Base-by-base conservation (phyloP, 2,329 filamentous ascomycete species). In the Botrytis squamosa region DNA sequence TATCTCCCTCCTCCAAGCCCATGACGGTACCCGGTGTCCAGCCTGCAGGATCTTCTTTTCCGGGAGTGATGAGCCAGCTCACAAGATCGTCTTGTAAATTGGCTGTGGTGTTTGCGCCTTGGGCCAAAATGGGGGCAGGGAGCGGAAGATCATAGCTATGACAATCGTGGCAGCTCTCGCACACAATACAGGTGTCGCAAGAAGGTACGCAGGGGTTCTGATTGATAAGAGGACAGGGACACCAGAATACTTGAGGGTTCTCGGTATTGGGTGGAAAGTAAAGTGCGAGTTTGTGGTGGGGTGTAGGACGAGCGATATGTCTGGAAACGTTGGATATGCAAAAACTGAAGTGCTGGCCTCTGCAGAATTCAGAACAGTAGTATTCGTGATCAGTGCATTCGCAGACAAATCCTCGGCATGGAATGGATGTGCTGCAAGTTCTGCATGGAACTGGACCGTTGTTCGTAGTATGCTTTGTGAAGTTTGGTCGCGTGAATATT, bases 211-310 rank as follows among this genome's bases (percentile, higher is more conserved):
- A 68, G 0, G 36, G 38, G 18, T 4, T n/a, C 5, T 7, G n/a
- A 2, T 6, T 29, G 2, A 57, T 2, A 6, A 8, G 4, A 4
- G n/a, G 66, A 68, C 66, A 68, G 36, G 66, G 49, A 16, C 40
- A 14, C 66, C 66, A 68, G 6, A 38, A 42, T 0, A 57, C 20
- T 1, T 14, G 10, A 71, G 25, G 90, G 87, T 74, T 88, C 88
- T 0, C 92, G 93, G 16, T 8, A 2, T 57, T 10, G 52, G 49
- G 49, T 9, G 66, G 66, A 25, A 68, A 68, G 5, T 57, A 68
- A 42, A 68, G 29, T 22, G 36, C 66, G 12, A 68, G 49, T 42
- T 68, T 68, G n/a, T 25, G 7, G 1, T 33, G 29, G 3, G 36
- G 1, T 44, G 38, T 25, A 16, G 66, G 66, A 18, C 66, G 66